Evolutionary conservation across 345 rosid genomes (phyloP).

Genomic region (Eucalyptus marginata): DNA sequence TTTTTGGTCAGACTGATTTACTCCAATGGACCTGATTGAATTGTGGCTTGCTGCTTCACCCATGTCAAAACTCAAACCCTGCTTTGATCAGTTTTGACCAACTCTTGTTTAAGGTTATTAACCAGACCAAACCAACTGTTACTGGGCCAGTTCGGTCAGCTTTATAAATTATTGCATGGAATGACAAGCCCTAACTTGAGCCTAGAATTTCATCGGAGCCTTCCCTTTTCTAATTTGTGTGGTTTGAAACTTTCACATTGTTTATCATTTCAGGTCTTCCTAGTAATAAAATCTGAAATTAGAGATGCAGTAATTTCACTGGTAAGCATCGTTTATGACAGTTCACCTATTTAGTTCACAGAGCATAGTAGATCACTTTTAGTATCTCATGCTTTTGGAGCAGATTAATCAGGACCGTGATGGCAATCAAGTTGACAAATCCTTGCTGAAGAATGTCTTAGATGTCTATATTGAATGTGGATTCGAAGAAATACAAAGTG

Average conservation of each 20-base stretch:
- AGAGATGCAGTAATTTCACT: slow-evolving; percentile 21
- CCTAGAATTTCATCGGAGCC: not conserved
- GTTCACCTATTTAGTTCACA: not conserved
- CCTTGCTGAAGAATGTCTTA: slow-evolving; percentile 29
- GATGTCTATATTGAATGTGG: slow-evolving; percentile 23
- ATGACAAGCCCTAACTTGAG: not conserved
- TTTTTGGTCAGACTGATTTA: not conserved
- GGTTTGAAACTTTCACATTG: not conserved
- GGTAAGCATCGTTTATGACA: not conserved
- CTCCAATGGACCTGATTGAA: not conserved
- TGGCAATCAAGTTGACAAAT: slow-evolving; percentile 28
- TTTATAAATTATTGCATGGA: not conserved
- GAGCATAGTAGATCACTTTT: not conserved
- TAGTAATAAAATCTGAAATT: slow-evolving; percentile 4
- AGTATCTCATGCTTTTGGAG: not conserved
- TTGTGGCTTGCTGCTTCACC: not conserved
- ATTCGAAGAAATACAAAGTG: slow-evolving; percentile 1
- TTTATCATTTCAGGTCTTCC: slow-evolving; percentile 14
- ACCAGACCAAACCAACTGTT: not conserved
- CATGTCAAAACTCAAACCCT: not conserved
- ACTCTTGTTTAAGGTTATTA: not conserved
- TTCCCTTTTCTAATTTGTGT: not conserved
- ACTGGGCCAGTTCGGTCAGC: not conserved
- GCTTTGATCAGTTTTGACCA: not conserved
- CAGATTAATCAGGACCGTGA: slow-evolving; percentile 37